Percentiles rank a stretch among this genome's conserved stretches.
phyloP scores from a whole-genome alignment of 192 early-diverging fungal genomes.

The Haplosporangium gracile region DNA sequence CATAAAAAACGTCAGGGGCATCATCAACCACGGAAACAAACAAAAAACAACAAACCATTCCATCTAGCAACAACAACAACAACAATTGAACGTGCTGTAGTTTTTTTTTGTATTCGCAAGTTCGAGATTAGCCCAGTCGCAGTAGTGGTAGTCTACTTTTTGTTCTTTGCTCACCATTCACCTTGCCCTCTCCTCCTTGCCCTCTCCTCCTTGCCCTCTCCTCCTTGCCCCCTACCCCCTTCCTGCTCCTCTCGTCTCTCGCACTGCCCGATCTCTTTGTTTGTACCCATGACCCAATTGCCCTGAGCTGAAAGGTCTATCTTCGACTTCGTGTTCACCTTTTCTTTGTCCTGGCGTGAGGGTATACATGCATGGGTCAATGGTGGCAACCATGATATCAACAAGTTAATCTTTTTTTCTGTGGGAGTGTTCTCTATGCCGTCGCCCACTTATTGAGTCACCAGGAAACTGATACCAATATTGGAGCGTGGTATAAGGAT shows the following conservation, averaged over 20 bases:
- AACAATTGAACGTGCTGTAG: slow-evolving; percentile 1
- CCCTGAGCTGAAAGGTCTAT: not conserved
- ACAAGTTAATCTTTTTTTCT: not conserved
- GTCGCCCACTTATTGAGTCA: not conserved
- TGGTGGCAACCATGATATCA: not conserved
- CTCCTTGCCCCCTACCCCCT: not conserved
- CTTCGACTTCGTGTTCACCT: not conserved
- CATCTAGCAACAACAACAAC: not conserved
- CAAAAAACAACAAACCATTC: not conserved
- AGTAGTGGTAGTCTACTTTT: not conserved
- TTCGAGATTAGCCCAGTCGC: not conserved
- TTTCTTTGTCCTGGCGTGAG: not conserved
- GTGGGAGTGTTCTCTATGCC: not conserved
- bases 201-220: not conserved
- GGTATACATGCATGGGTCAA: not conserved
- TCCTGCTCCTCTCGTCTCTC: not conserved
- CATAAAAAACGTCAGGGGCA: not conserved
- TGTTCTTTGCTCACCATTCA: not conserved
- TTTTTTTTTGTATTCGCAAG: not conserved
- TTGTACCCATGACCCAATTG: slow-evolving; percentile 4
- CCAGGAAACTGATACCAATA: not conserved
- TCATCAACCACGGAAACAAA: not conserved
- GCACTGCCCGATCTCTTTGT: slow-evolving; percentile 7
- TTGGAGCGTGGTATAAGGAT: not conserved
- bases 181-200: not conserved